A percentile compares a stretch with the other conserved stretches of the same genome.
Evolutionary conservation across 2,329 filamentous ascomycete species (phyloP).

Genomic region (Beauveria sp.): DNA sequence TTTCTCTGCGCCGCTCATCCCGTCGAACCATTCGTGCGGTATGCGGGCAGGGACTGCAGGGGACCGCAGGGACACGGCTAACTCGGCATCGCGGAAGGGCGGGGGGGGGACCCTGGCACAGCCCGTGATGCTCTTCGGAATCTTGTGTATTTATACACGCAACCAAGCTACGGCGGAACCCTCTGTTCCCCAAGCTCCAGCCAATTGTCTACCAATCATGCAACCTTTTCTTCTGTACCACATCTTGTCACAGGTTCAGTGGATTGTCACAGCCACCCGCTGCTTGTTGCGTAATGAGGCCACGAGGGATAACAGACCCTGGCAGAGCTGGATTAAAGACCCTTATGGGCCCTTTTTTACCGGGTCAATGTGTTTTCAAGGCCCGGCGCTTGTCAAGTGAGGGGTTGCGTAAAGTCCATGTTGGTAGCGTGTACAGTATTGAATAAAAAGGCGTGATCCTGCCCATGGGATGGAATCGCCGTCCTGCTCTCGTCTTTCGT

Average conservation of each 20-base stretch:
- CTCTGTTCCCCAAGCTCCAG: neutral
- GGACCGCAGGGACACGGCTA: constrained; percentile 1
- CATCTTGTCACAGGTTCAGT: neutral
- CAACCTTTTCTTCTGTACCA: neutral
- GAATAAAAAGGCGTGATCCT: neutral
- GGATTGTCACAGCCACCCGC: neutral
- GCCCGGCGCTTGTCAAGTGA: neutral
- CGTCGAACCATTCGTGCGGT: neutral
- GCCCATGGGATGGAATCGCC: neutral
- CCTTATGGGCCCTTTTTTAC: neutral
- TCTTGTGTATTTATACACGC: too few relatives aligned
- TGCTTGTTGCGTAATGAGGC: neutral
- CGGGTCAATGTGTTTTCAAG: neutral
- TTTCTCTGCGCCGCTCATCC: neutral
- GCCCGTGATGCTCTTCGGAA: neutral
- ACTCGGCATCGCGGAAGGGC: neutral
- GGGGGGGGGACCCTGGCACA: neutral
- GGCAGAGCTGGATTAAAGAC: neutral
- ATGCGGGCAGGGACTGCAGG: neutral
- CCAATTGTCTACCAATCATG: neutral
- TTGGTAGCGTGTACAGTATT: neutral
- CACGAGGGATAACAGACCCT: neutral
- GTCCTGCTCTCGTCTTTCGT: neutral
- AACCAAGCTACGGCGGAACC: too few relatives aligned
- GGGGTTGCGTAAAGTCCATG: neutral